These are phyloP conservation scores for Trichoderma sp. DNA, from an alignment of 2,329 filamentous ascomycete genomes.

Conservation along the genomic window DNA sequence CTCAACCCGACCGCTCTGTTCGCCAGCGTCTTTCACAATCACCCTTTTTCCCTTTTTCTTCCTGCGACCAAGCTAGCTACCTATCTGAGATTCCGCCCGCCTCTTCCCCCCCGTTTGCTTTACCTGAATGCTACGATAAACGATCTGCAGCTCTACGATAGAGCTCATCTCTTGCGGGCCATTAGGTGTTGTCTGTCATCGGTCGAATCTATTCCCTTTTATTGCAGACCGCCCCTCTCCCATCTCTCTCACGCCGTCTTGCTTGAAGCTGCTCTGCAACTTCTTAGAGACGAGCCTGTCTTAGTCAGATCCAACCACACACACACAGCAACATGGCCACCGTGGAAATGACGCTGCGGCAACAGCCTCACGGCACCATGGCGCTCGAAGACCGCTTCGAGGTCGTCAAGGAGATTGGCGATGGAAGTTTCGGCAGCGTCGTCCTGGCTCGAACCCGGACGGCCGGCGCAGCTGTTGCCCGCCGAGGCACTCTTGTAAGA, in stretches of 20 bases:
- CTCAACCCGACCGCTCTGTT: conserved; percentile 4
- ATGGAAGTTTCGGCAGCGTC: conserved; percentile 98
- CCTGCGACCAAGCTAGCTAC: neutral
- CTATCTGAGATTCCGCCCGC: neutral
- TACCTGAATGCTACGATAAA: conserved; percentile 43
- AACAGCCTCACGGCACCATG: conserved; percentile 60
- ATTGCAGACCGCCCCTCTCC: neutral
- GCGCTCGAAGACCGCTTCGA: conserved; percentile 93
- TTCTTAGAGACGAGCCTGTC: conserved; percentile 11
- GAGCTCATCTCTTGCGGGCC: conserved; percentile 36
- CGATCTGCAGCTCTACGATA: conserved; percentile 39
- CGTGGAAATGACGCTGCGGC: conserved; percentile 71
- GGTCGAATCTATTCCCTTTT: conserved; percentile 24
- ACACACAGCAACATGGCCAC: conserved; percentile 65
- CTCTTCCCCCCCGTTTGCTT: conserved; percentile 9
- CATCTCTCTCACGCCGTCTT: neutral
- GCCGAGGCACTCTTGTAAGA: conserved; percentile 87
- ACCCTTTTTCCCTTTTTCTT: neutral
- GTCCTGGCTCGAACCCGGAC: conserved; percentile 87
- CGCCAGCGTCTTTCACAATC: neutral
- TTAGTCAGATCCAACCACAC: conserved; percentile 19
- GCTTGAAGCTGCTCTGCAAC: conserved; percentile 5
- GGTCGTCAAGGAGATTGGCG: conserved; percentile 95
- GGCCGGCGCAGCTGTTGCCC: conserved; percentile 84
- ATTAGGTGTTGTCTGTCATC: conserved; percentile 32